Base-by-base conservation (phyloP, 2,329 filamentous ascomycete species). In the Thyridium curvatum region DNA sequence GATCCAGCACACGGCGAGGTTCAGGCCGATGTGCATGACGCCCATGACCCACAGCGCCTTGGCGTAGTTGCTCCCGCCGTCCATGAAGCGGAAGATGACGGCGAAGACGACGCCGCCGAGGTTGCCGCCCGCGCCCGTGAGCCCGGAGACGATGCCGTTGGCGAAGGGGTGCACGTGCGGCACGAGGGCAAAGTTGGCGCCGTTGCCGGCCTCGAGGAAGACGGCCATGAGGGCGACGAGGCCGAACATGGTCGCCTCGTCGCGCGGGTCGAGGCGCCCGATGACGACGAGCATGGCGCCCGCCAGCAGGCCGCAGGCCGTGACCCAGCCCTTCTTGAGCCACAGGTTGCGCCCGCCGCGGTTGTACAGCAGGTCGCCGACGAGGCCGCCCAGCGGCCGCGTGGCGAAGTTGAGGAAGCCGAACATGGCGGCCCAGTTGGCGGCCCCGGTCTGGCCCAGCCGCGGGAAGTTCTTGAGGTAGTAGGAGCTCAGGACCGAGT, bases 41-140 rank as follows among this genome's bases (percentile, higher is more conserved):
- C 89, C 89, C 52, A 91, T 88, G 42, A 94, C 82, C 86, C 86
- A 93, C 46, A 94, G 77, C 0, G 77, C 77, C 56, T 71, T 79
- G 10, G 70, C 77, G 53, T 89, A 94, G 52, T 83, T 63, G 2
- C 65, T 75, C 5, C 78, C 79, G 35, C 76, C 68, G 40, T 63
- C 63, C 59, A 69, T 66, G 61, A 90, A 93, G 36, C 87, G 71
- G 69, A 91, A 94, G 54, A 88, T 78, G 55, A 94, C 77, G 15
- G 87, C 84, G 53, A 93, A 94, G 35, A 94, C 60, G 37, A 95
- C 79, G 12, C 90, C 90, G 4, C 90, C 90, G 9, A 95, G 60
- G 53, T 95, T 96, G 1, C 90, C 89, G 8, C 76, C 71, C 0
- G 84, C 88, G 9, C 90, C 90, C 1, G 87, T 83, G 29, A 86